Conservation (phyloP, 2,329 filamentous ascomycete genomes). For the Aspergillus ochraceoroseus region DNA sequence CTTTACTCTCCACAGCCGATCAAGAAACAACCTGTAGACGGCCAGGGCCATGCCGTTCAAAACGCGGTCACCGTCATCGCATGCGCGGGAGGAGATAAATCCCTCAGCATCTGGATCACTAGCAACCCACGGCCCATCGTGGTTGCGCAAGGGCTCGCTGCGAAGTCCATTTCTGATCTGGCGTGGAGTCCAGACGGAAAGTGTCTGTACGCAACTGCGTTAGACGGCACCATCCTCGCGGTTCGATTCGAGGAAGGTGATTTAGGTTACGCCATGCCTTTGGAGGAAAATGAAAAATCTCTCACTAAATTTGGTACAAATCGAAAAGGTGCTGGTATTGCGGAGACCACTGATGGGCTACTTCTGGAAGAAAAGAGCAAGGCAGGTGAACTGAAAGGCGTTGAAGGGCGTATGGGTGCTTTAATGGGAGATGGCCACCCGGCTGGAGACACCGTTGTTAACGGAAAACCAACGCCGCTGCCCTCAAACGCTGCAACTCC, state of each 20-base stretch:
- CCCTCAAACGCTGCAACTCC: constrained; percentile 46
- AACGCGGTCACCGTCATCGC: constrained; percentile 84
- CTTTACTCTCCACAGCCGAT: constrained; percentile 71
- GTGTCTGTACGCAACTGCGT: constrained; percentile 75
- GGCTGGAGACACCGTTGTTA: constrained; percentile 48
- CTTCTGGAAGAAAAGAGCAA: constrained; percentile 87
- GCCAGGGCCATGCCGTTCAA: constrained; percentile 38
- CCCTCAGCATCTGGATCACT: constrained; percentile 95
- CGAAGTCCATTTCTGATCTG: constrained; percentile 89
- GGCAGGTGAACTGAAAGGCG: constrained; percentile 79
- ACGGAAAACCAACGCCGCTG: constrained; percentile 43
- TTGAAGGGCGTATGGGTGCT: constrained; percentile 95
- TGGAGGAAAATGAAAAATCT: constrained; percentile 87
- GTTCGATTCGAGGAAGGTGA: constrained; percentile 81
- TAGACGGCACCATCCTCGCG: constrained; percentile 83
- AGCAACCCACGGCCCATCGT: constrained; percentile 87
- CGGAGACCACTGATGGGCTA: constrained; percentile 86
- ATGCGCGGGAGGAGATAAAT: constrained; percentile 94
- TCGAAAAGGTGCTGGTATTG: constrained; percentile 79
- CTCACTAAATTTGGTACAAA: constrained; percentile 89
- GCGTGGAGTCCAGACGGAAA: constrained; percentile 91
- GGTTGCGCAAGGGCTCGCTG: constrained; percentile 79
- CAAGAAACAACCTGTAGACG: constrained; percentile 45
- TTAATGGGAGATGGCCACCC: constrained; percentile 79
- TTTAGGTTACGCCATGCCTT: constrained; percentile 77